Evolutionary conservation across 345 rosid species (phyloP), one percentile per base, ranked within the genome.

Genomic region (Citrus unshiu): DNA sequence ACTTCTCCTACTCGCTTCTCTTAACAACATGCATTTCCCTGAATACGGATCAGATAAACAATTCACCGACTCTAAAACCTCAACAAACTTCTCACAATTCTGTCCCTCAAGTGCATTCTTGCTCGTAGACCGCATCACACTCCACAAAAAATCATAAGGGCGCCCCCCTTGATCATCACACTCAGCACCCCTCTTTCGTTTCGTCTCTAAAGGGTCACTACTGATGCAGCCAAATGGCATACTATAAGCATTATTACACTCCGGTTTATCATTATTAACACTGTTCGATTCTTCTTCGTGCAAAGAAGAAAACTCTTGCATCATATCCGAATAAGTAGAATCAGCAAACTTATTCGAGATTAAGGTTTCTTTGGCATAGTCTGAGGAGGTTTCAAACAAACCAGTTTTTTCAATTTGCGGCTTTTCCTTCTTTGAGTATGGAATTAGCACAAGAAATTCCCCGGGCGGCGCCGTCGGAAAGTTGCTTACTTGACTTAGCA

Each of bases 371-470:
- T 67, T 34, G n/a, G 77, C 30, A 49, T 69, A 27, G 72, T 66
- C 79, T 58, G 56, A 21, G 13, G 89, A 75, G 79, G 84, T 76
- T 56, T 75, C 76, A 27, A 84, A 68, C 34, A 84, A 80, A 74
- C 84, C 86, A 59, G 90, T 78, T 46, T 84, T 77, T 51, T 61
- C 81, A 1, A 78, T 64, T 72, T 81, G 87, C 56, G 78, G 68
- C 73, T 76, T 79, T 30, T 87, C 88, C 85, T 92, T 95, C 92
- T 90, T 95, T 58, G 77, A 64, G 70, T 89, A 90, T 3, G 95
- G 95, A 84, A 90, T 81, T 58, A 94, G 81, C 72, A 90, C 95
- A 46, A 95, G 61, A 59, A 93, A 90, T 62, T 95, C 97, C 56
- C 85, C 93, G 0, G 80, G 80, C 67, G 80, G 80, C 67, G 74